Conservation (phyloP, 73 alveolate species). For the Paramecium tetraurelia region DNA sequence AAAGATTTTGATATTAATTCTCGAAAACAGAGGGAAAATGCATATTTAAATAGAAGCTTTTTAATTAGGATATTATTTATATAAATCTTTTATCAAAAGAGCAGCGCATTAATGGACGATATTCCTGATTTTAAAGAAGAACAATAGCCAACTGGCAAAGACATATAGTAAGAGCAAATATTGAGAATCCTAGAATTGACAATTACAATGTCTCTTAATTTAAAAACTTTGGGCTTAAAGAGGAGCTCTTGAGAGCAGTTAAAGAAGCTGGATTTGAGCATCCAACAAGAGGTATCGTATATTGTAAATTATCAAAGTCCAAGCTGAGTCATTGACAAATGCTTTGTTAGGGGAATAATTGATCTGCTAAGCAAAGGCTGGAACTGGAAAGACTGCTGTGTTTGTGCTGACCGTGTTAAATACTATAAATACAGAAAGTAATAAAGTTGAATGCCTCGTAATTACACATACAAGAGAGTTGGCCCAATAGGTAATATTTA, state of each 20-base stretch:
- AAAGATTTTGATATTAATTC: background rate
- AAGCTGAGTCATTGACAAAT: conserved; percentile 57
- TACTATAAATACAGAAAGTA: conserved; percentile 89
- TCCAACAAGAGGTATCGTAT: conserved; percentile 52
- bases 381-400: conserved; percentile 99
- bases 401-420: conserved; percentile 97
- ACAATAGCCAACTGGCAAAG: background rate
- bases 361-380: conserved; percentile 93
- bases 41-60: background rate
- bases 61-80: background rate
- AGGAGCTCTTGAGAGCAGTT: conserved; percentile 60
- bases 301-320: background rate
- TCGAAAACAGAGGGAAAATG: conserved; percentile 20
- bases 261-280: conserved; percentile 65
- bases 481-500: conserved; percentile 91
- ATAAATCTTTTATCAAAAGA: background rate
- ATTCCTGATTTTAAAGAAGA: conserved; percentile 42
- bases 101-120: conserved; percentile 32
- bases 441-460: conserved; percentile 96
- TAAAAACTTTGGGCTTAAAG: conserved; percentile 57
- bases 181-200: conserved; percentile 42
- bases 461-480: conserved; percentile 99
- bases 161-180: conserved; percentile 3
- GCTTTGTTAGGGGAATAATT: conserved; percentile 53
- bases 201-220: conserved; percentile 41